Conservation (phyloP, 768 basidiomycete genomes). For the Cubamyces sp. region DNA sequence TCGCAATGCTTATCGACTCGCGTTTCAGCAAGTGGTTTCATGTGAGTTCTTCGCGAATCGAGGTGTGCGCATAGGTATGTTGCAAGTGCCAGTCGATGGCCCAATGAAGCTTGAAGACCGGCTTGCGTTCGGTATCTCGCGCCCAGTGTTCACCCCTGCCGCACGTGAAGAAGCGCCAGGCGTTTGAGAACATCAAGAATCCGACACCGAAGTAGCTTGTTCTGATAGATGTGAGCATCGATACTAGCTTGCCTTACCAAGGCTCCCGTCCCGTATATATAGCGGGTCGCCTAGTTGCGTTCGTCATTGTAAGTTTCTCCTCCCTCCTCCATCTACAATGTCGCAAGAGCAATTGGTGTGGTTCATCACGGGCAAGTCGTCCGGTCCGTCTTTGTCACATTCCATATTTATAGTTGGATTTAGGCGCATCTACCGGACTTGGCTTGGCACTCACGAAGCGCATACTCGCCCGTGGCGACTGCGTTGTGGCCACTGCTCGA, state of each 20-base stretch:
- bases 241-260: neutral
- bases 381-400: neutral
- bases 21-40: too few species aligned
- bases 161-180: neutral
- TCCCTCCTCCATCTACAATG: neutral
- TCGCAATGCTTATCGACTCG: neutral
- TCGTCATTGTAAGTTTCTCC: too few species aligned
- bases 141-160: too few species aligned
- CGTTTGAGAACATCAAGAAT: neutral
- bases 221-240: neutral
- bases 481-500: conserved; percentile 26
- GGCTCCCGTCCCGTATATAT: too few species aligned
- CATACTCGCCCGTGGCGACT: conserved; percentile 32
- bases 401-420: neutral
- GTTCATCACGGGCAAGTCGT: conserved; percentile 30
- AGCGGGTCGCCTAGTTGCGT: too few species aligned
- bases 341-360: conserved; percentile 24
- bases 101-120: too few species aligned
- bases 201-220: neutral
- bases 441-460: conserved; percentile 33
- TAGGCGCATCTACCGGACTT: conserved; percentile 34
- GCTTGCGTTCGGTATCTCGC: too few species aligned
- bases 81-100: too few species aligned
- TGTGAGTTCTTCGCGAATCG: too few species aligned
- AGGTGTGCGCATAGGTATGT: too few species aligned